These are phyloP conservation scores for Mucor mucedo DNA, from an alignment of 371 early-diverging fungal genomes.

Conservation along the genomic window DNA sequence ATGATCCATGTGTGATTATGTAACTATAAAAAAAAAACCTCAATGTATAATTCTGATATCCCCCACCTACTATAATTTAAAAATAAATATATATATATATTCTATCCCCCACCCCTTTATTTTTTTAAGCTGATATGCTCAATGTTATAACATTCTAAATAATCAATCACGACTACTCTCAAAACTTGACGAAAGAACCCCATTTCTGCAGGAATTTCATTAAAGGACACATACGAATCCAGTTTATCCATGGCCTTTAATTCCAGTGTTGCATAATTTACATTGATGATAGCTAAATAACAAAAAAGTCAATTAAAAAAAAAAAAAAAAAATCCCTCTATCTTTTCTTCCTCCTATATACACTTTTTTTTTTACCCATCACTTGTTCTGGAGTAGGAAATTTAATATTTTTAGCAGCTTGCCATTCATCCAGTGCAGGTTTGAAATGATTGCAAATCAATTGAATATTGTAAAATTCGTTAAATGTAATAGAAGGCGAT, in stretches of 20 bases:
- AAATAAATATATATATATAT: neutral
- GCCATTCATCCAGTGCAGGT: conserved; percentile 49
- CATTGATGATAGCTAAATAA: conserved; percentile 28
- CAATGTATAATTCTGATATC: neutral
- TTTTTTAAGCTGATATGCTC: conserved; percentile 2
- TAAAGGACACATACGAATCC: conserved; percentile 39
- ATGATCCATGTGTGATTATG: conserved; percentile 21
- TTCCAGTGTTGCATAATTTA: conserved; percentile 33
- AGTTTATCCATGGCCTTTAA: conserved; percentile 33
- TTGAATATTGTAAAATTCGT: conserved; percentile 40
- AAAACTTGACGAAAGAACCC: conserved; percentile 57
- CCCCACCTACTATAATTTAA: neutral
- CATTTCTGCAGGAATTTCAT: conserved; percentile 57
- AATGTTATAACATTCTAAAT: conserved; percentile 16
- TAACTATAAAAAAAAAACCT: neutral
- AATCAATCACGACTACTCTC: conserved; percentile 52
- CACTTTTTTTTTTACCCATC: conserved; percentile 27
- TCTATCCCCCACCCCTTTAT: neutral
- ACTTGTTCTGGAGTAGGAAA: conserved; percentile 48
- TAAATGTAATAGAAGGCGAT: conserved; percentile 14
- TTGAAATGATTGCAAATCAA: conserved; percentile 49
- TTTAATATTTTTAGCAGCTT: conserved; percentile 28
- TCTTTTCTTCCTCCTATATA: no score
- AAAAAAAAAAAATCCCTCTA: no score
- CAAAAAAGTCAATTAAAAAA: neutral